A percentile compares a stretch with the other conserved stretches of the same genome.
Evolutionary conservation across 768 basidiomycete genomes (phyloP).

Genomic region (Tubosaeta sp.): DNA sequence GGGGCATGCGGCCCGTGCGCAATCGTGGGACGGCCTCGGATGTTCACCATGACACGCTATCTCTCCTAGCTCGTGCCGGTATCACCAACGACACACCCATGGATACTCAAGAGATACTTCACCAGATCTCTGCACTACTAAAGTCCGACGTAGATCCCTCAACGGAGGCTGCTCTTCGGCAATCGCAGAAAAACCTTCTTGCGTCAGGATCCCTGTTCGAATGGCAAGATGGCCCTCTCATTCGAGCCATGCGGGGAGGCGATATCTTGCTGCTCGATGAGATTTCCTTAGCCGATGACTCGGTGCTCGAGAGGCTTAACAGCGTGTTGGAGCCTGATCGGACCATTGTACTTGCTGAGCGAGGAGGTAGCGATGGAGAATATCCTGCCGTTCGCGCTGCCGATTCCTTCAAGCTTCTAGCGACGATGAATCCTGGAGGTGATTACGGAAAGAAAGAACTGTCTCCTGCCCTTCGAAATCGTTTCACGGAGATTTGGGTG

Average conservation of each 20-base stretch:
- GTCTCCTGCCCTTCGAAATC: constrained; percentile 92
- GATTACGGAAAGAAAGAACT: constrained; percentile 99
- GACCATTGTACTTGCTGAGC: constrained; percentile 88
- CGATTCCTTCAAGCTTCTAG: constrained; percentile 78
- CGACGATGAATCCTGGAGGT: constrained; percentile 99
- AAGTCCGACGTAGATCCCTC: constrained; percentile 30
- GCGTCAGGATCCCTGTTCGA: constrained; percentile 80
- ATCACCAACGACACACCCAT: constrained; percentile 22
- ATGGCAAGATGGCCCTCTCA: constrained; percentile 96
- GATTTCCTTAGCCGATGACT: constrained; percentile 96
- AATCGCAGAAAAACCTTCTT: constrained; percentile 42
- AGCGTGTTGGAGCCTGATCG: constrained; percentile 93
- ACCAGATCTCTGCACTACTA: constrained; percentile 19
- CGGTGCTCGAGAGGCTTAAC: constrained; percentile 94
- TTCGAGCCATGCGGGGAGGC: constrained; percentile 84
- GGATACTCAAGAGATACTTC: constrained; percentile 25
- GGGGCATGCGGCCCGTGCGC: constrained; percentile 84
- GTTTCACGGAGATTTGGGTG: constrained; percentile 99
- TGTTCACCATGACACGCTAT: constrained; percentile 39
- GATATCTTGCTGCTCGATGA: constrained; percentile 92
- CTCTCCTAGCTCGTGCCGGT: constrained; percentile 41
- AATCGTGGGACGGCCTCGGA: constrained; percentile 58
- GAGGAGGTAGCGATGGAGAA: constrained; percentile 70
- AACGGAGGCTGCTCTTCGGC: constrained; percentile 33
- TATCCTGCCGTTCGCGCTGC: constrained; percentile 63